phyloP scores from a whole-genome alignment of 176 grass and related monocot species.

The Triticum timopheevii region DNA sequence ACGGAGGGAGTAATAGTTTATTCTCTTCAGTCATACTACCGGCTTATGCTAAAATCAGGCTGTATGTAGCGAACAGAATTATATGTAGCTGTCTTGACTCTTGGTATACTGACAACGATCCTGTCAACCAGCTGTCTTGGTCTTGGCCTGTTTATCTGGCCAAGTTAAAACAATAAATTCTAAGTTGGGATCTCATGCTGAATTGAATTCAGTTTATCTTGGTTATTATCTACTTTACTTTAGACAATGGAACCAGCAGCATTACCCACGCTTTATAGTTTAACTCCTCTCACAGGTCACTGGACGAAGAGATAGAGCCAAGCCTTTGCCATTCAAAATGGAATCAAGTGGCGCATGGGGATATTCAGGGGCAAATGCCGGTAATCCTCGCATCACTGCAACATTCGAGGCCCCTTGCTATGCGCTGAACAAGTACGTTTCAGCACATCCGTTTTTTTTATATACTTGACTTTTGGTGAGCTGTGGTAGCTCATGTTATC shows the following conservation, averaged over 20 bases:
- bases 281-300: slow-evolving; percentile 61
- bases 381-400: slow-evolving; percentile 84
- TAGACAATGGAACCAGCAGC: background rate
- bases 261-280: slow-evolving; percentile 5
- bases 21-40: background rate
- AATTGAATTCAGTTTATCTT: background rate
- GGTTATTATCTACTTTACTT: background rate
- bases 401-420: slow-evolving; percentile 91
- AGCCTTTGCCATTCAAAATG: slow-evolving; percentile 87
- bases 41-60: background rate
- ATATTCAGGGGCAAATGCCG: slow-evolving; percentile 77
- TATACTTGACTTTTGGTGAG: background rate
- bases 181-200: background rate
- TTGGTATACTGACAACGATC: background rate
- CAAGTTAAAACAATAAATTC: background rate
- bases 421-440: slow-evolving; percentile 85
- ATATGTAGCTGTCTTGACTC: background rate
- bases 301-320: slow-evolving; percentile 93
- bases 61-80: background rate
- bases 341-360: slow-evolving; percentile 96
- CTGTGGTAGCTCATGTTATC: background rate
- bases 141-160: background rate
- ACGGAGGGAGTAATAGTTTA: background rate
- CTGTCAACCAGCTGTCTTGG: background rate
- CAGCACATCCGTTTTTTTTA: background rate